phyloP scores from a whole-genome alignment of 2,329 filamentous ascomycete species.

The Shiraia sp. region DNA sequence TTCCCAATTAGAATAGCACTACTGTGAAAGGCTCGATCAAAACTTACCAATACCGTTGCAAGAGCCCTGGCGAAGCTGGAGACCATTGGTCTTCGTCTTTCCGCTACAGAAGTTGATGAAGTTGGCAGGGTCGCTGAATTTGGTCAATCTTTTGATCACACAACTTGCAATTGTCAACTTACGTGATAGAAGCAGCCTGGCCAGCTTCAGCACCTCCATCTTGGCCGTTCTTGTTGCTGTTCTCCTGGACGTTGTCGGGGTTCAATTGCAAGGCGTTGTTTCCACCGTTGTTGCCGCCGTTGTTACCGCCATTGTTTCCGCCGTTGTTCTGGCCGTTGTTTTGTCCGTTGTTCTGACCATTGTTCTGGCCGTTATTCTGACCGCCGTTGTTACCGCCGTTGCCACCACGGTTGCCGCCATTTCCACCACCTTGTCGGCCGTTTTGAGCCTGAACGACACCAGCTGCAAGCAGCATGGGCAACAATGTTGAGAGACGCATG shows the following conservation, averaged over 20 bases:
- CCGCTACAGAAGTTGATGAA: constrained; percentile 65
- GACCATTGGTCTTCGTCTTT: constrained; percentile 59
- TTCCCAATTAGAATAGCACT: constrained; percentile 1
- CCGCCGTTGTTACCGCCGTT: constrained; percentile 10
- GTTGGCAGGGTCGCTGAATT: constrained; percentile 53
- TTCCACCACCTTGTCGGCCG: too few species aligned
- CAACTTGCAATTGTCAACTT: constrained; percentile 12
- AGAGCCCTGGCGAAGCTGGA: constrained; percentile 54
- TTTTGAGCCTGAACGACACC: constrained; percentile 36
- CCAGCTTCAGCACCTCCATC: constrained; percentile 44
- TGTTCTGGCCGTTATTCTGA: constrained; percentile 4
- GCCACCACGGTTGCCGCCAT: constrained; percentile 15
- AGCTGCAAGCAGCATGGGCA: constrained; percentile 40
- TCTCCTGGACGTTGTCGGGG: constrained; percentile 49
- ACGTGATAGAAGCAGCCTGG: constrained; percentile 54
- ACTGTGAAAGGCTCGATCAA: background rate
- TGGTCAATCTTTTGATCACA: constrained; percentile 4
- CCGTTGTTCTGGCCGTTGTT: constrained; percentile 21
- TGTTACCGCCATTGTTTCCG: constrained; percentile 19
- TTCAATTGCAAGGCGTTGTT: constrained; percentile 37
- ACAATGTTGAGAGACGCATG: constrained; percentile 43
- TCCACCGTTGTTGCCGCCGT: constrained; percentile 15
- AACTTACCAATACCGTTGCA: constrained; percentile 59
- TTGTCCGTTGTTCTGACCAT: background rate
- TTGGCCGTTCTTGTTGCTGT: constrained; percentile 47